Evolutionary conservation across 2,329 filamentous ascomycete genomes (phyloP).

Genomic region (Endoconidiophora laricicola): DNA sequence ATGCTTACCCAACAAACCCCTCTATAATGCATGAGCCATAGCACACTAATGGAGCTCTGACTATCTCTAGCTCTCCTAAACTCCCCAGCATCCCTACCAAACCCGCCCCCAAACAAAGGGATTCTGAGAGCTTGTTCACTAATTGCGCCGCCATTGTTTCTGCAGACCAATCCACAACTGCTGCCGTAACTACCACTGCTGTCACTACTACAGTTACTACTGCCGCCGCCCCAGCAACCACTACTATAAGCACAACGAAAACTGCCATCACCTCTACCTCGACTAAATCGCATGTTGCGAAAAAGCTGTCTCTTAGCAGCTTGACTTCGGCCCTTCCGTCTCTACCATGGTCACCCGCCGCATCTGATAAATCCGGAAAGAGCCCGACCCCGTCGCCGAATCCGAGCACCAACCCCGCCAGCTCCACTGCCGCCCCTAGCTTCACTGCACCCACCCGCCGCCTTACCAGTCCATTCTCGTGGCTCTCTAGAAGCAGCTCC

Average conservation of each 20-base stretch:
- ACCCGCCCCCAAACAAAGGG: background rate
- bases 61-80: constrained; percentile 5
- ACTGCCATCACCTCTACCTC: constrained; percentile 6
- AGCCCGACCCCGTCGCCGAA: constrained; percentile 23
- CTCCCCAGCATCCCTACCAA: background rate
- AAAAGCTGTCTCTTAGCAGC: constrained; percentile 48
- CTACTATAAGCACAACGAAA: background rate
- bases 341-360: constrained; percentile 52
- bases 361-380: constrained; percentile 30
- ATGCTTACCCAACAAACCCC: constrained; percentile 8
- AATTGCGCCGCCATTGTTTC: background rate
- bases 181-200: background rate
- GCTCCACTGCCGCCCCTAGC: constrained; percentile 15
- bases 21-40: constrained; percentile 13
- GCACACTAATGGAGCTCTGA: constrained; percentile 11
- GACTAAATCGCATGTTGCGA: constrained; percentile 17
- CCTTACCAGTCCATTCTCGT: constrained; percentile 74
- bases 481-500: constrained; percentile 47
- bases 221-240: background rate
- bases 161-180: background rate
- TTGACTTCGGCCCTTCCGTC: constrained; percentile 57
- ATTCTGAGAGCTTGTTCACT: background rate
- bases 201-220: background rate
- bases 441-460: constrained; percentile 39
- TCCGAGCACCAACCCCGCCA: constrained; percentile 17